These are phyloP conservation scores for Medicago ruthenica DNA, from an alignment of 306 rosid genomes.

Conservation along the genomic window DNA sequence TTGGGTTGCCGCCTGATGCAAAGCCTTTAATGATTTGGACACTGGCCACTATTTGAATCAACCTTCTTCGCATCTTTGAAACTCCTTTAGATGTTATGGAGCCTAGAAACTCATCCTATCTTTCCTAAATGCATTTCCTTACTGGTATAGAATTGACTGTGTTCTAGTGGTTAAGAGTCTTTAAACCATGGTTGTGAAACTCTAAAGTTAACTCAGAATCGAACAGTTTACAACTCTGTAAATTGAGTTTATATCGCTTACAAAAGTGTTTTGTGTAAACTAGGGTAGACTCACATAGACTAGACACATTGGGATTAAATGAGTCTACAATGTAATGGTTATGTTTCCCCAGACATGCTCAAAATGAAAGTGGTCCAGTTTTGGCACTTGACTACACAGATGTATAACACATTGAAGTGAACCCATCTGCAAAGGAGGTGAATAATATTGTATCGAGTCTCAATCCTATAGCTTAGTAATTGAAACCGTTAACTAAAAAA, in stretches of 20 bases:
- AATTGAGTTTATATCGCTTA: background rate
- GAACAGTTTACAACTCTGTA: background rate
- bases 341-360: too few relatives aligned
- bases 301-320: background rate
- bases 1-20: background rate
- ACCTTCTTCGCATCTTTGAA: background rate
- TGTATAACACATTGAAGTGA: background rate
- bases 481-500: background rate
- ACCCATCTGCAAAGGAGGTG: background rate
- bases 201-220: background rate
- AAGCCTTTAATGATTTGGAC: background rate
- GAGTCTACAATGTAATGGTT: too few relatives aligned
- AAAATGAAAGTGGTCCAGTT: background rate
- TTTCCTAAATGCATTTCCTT: background rate
- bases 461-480: background rate
- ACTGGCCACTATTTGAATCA: background rate
- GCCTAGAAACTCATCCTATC: background rate
- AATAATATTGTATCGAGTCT: background rate
- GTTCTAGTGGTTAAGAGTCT: background rate
- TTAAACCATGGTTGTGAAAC: background rate
- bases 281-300: background rate
- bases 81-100: background rate
- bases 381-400: background rate
- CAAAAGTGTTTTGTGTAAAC: background rate
- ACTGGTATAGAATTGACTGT: background rate